A percentile compares a stretch with the other conserved stretches of the same genome.
Evolutionary conservation across 129 eudicot species (phyloP).

Genomic region (Flaveria linearis): DNA sequence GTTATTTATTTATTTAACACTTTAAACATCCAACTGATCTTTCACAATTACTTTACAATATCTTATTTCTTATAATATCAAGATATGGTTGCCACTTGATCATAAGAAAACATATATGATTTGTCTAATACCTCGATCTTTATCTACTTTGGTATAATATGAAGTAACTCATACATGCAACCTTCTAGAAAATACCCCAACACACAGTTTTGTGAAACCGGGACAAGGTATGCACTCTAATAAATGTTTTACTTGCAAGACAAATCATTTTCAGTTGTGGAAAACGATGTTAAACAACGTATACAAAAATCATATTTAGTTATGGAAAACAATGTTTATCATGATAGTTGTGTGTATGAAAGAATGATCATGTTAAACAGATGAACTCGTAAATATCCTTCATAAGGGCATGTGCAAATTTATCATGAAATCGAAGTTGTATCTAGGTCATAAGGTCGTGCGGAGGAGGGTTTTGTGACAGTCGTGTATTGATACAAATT

Average conservation of each 20-base stretch:
- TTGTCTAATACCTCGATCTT: not conserved
- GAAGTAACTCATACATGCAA: slow-evolving; percentile 5
- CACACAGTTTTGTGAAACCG: not conserved
- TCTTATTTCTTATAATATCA: not conserved
- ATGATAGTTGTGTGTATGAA: not conserved
- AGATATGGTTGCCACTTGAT: slow-evolving; percentile 19
- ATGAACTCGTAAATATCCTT: not conserved
- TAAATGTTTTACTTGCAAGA: not conserved
- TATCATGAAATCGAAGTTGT: too few species aligned
- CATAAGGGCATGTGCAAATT: not conserved
- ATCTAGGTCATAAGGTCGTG: too few species aligned
- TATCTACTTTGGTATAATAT: slow-evolving; percentile 4
- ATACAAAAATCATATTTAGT: not conserved
- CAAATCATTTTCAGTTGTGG: not conserved
- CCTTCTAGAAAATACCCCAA: slow-evolving; percentile 13
- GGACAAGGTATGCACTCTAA: not conserved
- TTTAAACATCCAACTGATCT: not conserved
- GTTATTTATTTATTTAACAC: not conserved
- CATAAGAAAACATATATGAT: not conserved
- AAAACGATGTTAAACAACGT: not conserved
- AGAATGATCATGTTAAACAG: not conserved
- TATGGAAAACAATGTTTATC: not conserved
- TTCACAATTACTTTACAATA: slow-evolving; percentile 5
- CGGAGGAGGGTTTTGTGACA: too few species aligned
- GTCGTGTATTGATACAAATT: too few species aligned